Conservation (phyloP, 257 asterid species). For the Lavandula angustifolia region DNA sequence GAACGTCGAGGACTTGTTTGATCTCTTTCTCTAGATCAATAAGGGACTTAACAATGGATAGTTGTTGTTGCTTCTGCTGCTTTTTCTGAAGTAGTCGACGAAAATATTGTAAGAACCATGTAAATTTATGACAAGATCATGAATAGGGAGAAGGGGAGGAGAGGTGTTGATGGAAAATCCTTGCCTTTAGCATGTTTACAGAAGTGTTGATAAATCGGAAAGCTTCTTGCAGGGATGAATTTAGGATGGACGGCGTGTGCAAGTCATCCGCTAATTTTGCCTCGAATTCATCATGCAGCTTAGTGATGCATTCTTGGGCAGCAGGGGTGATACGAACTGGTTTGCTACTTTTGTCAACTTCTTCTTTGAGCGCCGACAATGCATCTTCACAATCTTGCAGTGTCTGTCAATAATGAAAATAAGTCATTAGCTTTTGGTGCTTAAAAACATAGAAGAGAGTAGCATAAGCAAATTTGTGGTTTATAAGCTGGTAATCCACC, state of each 20-base stretch:
- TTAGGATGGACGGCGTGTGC: conserved; percentile 72
- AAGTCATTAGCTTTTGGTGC: conserved; percentile 11
- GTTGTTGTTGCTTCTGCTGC: conserved; percentile 41
- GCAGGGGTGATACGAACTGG: conserved; percentile 43
- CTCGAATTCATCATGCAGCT: conserved; percentile 63
- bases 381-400: conserved; percentile 64
- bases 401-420: conserved; percentile 50
- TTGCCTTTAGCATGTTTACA: conserved; percentile 59
- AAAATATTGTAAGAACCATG: conserved; percentile 33
- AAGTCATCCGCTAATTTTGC: conserved; percentile 73
- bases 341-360: conserved; percentile 37
- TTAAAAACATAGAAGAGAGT: background rate
- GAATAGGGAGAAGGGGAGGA: background rate
- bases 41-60: conserved; percentile 39
- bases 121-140: background rate
- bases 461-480: background rate
- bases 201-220: conserved; percentile 57
- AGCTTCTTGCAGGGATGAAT: conserved; percentile 63
- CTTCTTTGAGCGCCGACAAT: conserved; percentile 41
- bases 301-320: conserved; percentile 56
- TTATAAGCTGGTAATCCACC: conserved; percentile 14
- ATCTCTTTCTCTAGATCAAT: conserved; percentile 40
- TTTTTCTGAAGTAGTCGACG: conserved; percentile 37
- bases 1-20: conserved; percentile 34
- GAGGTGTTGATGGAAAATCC: background rate